Conservation (phyloP, 2,329 filamentous ascomycete species). For the Exophiala calicioides region DNA sequence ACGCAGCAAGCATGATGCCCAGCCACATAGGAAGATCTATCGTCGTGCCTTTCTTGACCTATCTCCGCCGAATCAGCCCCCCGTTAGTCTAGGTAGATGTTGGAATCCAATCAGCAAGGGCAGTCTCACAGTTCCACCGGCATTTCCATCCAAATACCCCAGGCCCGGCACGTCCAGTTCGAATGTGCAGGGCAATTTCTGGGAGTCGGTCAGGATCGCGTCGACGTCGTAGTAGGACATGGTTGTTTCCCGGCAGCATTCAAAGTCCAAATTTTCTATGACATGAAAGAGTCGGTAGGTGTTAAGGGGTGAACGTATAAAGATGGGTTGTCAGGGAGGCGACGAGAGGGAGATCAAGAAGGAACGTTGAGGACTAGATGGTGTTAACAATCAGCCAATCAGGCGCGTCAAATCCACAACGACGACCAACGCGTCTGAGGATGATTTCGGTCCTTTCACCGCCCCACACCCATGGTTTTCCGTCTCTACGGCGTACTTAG, state of each 20-base stretch:
- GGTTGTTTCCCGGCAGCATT: background rate
- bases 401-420: constrained; percentile 13
- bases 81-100: constrained; percentile 31
- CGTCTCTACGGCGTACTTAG: too few relatives aligned
- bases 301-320: too few relatives aligned
- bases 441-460: too few relatives aligned
- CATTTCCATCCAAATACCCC: constrained; percentile 85
- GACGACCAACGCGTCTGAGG: constrained; percentile 11
- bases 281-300: too few relatives aligned
- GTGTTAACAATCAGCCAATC: constrained; percentile 11
- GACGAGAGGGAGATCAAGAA: too few relatives aligned
- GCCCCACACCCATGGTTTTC: too few relatives aligned
- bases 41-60: constrained; percentile 77
- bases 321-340: too few relatives aligned
- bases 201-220: constrained; percentile 53
- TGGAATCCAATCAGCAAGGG: background rate
- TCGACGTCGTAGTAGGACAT: constrained; percentile 49
- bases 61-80: constrained; percentile 16
- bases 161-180: constrained; percentile 84
- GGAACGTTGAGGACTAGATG: constrained; percentile 2
- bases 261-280: background rate
- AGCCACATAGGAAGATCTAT: constrained; percentile 90
- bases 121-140: constrained; percentile 56
- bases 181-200: constrained; percentile 97
- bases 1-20: constrained; percentile 83